Evolutionary conservation across 495 filamentous ascomycete genomes (phyloP).

Genomic region (Parathielavia hyrcaniae): DNA sequence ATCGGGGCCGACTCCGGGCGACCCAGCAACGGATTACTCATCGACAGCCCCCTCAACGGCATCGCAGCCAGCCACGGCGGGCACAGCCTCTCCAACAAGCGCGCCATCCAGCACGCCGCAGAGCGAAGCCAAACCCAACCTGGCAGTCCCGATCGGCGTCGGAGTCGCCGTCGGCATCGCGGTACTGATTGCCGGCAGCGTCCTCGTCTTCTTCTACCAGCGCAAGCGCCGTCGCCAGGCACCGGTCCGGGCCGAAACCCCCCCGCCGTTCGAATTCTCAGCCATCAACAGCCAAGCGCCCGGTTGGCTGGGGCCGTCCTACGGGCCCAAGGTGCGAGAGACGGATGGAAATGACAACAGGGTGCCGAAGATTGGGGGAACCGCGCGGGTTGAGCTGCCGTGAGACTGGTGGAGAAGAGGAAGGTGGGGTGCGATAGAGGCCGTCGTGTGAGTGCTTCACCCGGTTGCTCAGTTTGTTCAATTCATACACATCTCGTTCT

Average conservation of each 20-base stretch:
- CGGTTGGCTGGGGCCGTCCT: not conserved
- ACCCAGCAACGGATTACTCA: not conserved
- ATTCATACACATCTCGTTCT: too few species aligned
- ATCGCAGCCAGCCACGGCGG: not conserved
- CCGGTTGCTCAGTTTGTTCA: not conserved
- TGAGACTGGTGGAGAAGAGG: not conserved
- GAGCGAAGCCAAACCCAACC: not conserved
- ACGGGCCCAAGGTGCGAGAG: not conserved
- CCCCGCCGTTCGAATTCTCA: conserved; percentile 19
- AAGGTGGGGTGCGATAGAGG: not conserved
- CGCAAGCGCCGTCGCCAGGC: conserved; percentile 19
- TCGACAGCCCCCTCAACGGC: not conserved
- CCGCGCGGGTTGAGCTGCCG: not conserved
- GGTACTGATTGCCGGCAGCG: conserved; percentile 16
- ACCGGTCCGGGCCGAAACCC: conserved; percentile 21
- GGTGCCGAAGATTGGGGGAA: not conserved
- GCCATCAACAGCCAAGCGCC: conserved; percentile 1
- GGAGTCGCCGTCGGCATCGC: conserved; percentile 21
- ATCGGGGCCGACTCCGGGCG: not conserved
- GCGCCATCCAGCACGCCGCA: not conserved
- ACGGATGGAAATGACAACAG: not conserved
- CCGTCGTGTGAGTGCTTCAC: not conserved
- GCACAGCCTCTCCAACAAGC: not conserved
- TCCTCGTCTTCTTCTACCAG: conserved; percentile 24
- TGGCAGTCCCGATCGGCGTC: conserved; percentile 19